Base-by-base conservation (phyloP, 1,139 yeast genomes). In the Suhomyces bolitotheri region DNA sequence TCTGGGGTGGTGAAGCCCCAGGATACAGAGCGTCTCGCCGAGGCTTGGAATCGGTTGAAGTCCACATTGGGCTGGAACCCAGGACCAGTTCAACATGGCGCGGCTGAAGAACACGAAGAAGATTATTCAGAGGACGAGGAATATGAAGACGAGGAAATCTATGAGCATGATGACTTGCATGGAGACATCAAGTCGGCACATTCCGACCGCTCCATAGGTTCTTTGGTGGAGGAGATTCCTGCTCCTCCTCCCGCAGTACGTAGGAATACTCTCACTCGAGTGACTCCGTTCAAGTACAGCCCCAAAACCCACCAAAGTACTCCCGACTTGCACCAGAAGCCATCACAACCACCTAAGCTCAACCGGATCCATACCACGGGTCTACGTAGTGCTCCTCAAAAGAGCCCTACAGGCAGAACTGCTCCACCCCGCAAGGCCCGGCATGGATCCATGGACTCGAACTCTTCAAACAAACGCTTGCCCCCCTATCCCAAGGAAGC, bases 1-100 rank as follows among this genome's bases (percentile, higher is more conserved):
- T 35, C 55, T 20, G 71, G 70, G 2, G 27, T 62, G 5, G 37
- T 64, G 30, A 53, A 52, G 33, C 21, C 53, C 2, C 56, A 53
- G 24, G 64, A 62, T 29, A 37, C 51, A 6, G 42, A 43, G 13
- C 36, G 43, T 5, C 15, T 49, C 6, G 39, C 39, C 13, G 40
- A 31, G 5, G 42, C 45, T 15, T 10, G 40, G 9, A 36, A 29
- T 20, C 33, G 35, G 11, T 11, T 47, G 24, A 31, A 35, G 31
- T 36, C 38, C n/a, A 42, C 37, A 25, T 16, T 43, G 25, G 43
- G 41, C 13, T 16, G 31, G 21, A 22, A 11, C 13, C 29, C 38
- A 8, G 31, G 29, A 7, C 22, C 22, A 7, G 22, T 16, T 4
- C 22, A 13, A 3, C 11, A 5, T 11, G 24, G 38, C 7, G 38